phyloP scores from a whole-genome alignment of 805 yeast species.

The Candida tibetensis region DNA sequence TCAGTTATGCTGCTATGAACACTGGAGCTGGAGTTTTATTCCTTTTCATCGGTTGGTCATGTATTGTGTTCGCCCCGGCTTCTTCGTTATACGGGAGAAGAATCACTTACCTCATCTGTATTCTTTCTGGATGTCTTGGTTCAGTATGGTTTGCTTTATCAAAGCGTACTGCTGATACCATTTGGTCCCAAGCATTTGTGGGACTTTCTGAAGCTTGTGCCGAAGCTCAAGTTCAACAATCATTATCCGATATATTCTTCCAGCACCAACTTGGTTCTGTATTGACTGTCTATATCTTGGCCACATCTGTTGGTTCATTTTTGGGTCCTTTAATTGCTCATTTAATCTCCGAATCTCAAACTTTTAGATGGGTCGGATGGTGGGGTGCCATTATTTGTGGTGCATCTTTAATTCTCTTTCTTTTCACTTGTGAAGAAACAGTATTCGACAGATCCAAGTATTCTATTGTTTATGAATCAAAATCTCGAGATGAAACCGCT shows the following conservation, averaged over 20 bases:
- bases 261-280: slow-evolving; percentile 48
- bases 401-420: slow-evolving; percentile 38
- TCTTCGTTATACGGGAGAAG: slow-evolving; percentile 46
- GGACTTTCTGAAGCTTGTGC: slow-evolving; percentile 41
- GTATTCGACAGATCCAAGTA: slow-evolving; percentile 38
- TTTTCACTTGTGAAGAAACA: slow-evolving; percentile 55
- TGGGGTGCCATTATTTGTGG: slow-evolving; percentile 44
- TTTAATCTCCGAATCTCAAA: slow-evolving; percentile 46
- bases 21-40: slow-evolving; percentile 50
- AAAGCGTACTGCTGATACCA: slow-evolving; percentile 34
- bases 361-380: slow-evolving; percentile 56
- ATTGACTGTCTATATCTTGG: slow-evolving; percentile 51
- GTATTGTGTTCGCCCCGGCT: slow-evolving; percentile 45
- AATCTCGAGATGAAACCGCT: background rate
- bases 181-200: slow-evolving; percentile 47
- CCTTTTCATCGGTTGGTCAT: slow-evolving; percentile 41
- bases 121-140: slow-evolving; percentile 39
- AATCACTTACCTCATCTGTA: slow-evolving; percentile 40
- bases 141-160: slow-evolving; percentile 45
- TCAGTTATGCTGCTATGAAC: slow-evolving; percentile 46
- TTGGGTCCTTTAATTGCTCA: slow-evolving; percentile 62
- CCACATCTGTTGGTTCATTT: slow-evolving; percentile 52
- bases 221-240: slow-evolving; percentile 43
- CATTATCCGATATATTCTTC: slow-evolving; percentile 36
- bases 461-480: slow-evolving; percentile 12